Conservation (phyloP, 371 early-diverging fungal species). For the Rhizopus arrhizus region DNA sequence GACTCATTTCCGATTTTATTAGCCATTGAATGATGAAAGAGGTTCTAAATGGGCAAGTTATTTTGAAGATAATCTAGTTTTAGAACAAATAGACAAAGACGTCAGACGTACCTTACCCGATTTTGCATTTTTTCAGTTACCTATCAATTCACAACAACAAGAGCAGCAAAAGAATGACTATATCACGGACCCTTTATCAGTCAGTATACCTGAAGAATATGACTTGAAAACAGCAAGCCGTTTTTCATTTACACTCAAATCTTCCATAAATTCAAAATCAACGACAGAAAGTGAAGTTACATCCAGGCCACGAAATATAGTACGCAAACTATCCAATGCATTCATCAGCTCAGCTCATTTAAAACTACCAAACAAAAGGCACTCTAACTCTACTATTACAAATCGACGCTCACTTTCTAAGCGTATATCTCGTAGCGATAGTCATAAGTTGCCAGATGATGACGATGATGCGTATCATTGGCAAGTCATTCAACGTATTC, state of each 20-base stretch:
- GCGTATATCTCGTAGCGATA: no score
- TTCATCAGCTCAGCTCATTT: conserved; percentile 15
- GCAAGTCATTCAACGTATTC: conserved; percentile 83
- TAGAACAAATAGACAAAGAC: conserved; percentile 87
- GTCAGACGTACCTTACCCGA: conserved; percentile 82
- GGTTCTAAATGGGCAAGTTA: conserved; percentile 58
- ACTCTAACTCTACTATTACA: neutral
- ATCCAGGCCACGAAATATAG: conserved; percentile 42
- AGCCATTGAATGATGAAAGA: conserved; percentile 51
- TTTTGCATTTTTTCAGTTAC: conserved; percentile 77
- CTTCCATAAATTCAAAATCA: neutral
- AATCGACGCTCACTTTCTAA: neutral
- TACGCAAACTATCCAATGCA: conserved; percentile 46
- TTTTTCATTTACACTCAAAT: conserved; percentile 41
- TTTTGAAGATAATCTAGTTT: conserved; percentile 59
- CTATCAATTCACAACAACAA: conserved; percentile 31
- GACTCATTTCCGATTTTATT: neutral
- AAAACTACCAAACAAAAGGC: conserved; percentile 6
- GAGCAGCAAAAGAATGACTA: neutral
- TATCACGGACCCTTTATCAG: conserved; percentile 17
- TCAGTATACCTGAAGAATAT: conserved; percentile 1
- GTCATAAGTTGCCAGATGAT: no score
- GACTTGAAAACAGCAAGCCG: conserved; percentile 30
- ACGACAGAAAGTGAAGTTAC: conserved; percentile 24
- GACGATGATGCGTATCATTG: conserved; percentile 57